Evolutionary conservation across 1,139 yeast genomes (phyloP).

Genomic region (Yamadazyma kanchanaburiensis): DNA sequence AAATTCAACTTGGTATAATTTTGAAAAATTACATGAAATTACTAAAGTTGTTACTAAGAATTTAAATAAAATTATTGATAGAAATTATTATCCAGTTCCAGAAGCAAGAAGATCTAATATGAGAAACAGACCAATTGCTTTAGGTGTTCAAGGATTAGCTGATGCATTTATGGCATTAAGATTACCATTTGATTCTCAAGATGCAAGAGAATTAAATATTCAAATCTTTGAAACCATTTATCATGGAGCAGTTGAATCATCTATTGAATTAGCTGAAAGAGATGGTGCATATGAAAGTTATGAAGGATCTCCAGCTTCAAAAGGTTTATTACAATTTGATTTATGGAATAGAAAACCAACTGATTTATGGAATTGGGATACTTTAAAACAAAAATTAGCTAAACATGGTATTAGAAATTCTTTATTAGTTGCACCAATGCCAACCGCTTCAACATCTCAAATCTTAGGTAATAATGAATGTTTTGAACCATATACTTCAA

Average conservation of each 20-base stretch:
- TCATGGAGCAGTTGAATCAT: slow-evolving; percentile 57
- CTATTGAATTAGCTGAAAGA: slow-evolving; percentile 47
- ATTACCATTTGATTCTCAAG: slow-evolving; percentile 55
- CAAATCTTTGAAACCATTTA: slow-evolving; percentile 62
- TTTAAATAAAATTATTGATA: slow-evolving; percentile 55
- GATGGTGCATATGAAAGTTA: slow-evolving; percentile 50
- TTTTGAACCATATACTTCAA: slow-evolving; percentile 61
- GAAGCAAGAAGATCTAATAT: slow-evolving; percentile 51
- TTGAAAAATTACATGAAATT: slow-evolving; percentile 52
- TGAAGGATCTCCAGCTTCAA: slow-evolving; percentile 58
- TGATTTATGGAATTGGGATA: slow-evolving; percentile 57
- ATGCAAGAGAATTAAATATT: slow-evolving; percentile 52
- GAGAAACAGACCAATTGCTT: slow-evolving; percentile 59
- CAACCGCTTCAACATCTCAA: slow-evolving; percentile 63
- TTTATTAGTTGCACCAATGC: slow-evolving; percentile 63
- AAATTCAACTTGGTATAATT: slow-evolving; percentile 43
- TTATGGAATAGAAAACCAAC: slow-evolving; percentile 59
- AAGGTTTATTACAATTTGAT: slow-evolving; percentile 55
- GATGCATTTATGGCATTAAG: slow-evolving; percentile 56
- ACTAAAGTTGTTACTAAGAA: slow-evolving; percentile 53
- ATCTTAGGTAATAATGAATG: slow-evolving; percentile 61
- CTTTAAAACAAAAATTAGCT: slow-evolving; percentile 41
- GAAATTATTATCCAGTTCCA: slow-evolving; percentile 54
- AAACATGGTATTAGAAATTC: slow-evolving; percentile 55
- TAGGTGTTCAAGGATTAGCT: slow-evolving; percentile 64